Base-by-base conservation (phyloP, 768 basidiomycete species). In the Mrakia frigida region DNA sequence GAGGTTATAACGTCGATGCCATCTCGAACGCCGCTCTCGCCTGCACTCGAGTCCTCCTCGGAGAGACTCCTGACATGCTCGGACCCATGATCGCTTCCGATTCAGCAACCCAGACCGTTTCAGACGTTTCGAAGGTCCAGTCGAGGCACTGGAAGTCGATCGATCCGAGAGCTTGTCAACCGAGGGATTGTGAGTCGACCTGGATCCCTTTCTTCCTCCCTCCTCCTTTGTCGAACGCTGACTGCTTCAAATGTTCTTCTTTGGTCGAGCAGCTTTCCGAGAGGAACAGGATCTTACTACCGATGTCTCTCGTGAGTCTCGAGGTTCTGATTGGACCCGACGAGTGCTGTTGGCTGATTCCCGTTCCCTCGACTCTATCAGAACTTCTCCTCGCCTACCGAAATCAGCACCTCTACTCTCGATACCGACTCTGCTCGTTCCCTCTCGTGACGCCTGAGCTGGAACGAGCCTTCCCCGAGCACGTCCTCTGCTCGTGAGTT, bases 1-100 rank as follows among this genome's bases (percentile, higher is more conserved):
- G 97, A 14, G 97, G 97, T 2, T 99, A 99, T 84, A 94, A 94
- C 80, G 87, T 98, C 37, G 87, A 92, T 23, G 90, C 97, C 2
- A 92, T 95, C 79, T 91, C 94, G 28, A 86, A 86, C 23, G 98
- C 94, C 31, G 91, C 94, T 0, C 83, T 94, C 50, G 95, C 94
- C 2, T 96, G 98, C 41, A 88, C 91, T 9, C 86, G 88, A 76
- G 87, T 93, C n/a, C 84, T 98, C n/a, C 87, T 98, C 11, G 97
- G 97, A 4, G 91, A 94, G 79, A 86, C 91, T 2, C 93, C 95
- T 0, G 90, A 90, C 1, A 87, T 89, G 77, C 84, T 98, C 16
- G 23, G 11, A 0, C 53, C 52, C 14, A 6, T 74, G 39, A 31
- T 25, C 11, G 68, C 67, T 10, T 25, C 39, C 31, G 41, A 43